These are phyloP conservation scores for Syzygium aqueum DNA, from an alignment of 345 rosid genomes.

Conservation along the genomic window DNA sequence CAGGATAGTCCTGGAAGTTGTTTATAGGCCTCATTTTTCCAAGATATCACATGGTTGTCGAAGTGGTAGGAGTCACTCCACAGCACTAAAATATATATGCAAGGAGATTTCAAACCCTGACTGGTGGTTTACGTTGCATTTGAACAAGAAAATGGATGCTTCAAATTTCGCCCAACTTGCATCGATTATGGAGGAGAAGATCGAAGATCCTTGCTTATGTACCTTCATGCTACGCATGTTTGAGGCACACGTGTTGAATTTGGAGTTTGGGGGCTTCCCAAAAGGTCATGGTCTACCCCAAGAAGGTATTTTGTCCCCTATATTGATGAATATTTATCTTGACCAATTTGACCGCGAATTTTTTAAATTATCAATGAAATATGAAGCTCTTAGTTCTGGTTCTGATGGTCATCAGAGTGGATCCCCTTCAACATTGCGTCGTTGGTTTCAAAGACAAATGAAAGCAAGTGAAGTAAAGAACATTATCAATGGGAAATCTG, in stretches of 20 bases:
- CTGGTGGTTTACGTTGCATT: slow-evolving; percentile 75
- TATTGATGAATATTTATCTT: slow-evolving; percentile 77
- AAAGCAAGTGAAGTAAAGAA: slow-evolving; percentile 24
- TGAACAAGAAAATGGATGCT: slow-evolving; percentile 46
- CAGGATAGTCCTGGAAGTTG: slow-evolving; percentile 66
- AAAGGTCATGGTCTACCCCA: slow-evolving; percentile 98
- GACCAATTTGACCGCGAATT: slow-evolving; percentile 62
- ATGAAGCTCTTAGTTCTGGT: slow-evolving; percentile 56
- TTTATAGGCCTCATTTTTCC: slow-evolving; percentile 68
- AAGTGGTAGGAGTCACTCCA: slow-evolving; percentile 61
- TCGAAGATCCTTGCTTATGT: slow-evolving; percentile 42
- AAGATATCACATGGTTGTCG: slow-evolving; percentile 91
- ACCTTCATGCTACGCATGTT: slow-evolving; percentile 53
- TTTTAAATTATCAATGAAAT: slow-evolving; percentile 62
- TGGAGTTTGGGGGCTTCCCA: slow-evolving; percentile 85
- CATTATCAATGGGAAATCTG: slow-evolving; percentile 10
- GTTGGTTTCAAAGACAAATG: slow-evolving; percentile 77
- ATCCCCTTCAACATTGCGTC: slow-evolving; percentile 53
- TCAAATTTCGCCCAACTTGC: slow-evolving; percentile 40
- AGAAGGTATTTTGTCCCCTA: slow-evolving; percentile 77
- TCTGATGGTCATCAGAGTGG: slow-evolving; percentile 11
- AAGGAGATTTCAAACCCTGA: slow-evolving; percentile 49
- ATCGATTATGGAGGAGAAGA: slow-evolving; percentile 52
- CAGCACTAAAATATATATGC: slow-evolving; percentile 65
- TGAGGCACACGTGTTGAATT: slow-evolving; percentile 58